A percentile compares a stretch with the other conserved stretches of the same genome.
Conservation (phyloP, 306 rosid genomes). For the Aeschynomene evenia region DNA sequence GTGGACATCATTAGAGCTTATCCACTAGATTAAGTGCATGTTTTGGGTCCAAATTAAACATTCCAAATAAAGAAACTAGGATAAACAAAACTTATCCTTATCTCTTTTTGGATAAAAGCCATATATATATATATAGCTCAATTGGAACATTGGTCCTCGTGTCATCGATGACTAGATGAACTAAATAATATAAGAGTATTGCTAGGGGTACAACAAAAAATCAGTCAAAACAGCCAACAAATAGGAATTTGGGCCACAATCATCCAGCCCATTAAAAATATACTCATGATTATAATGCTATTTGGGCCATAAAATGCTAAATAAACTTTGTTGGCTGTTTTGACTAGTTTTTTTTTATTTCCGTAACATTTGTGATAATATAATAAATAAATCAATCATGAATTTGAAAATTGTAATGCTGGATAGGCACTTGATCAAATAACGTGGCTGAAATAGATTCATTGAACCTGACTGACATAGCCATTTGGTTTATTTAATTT, state of each 20-base stretch:
- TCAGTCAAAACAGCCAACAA: too few species aligned
- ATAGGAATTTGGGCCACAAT: too few species aligned
- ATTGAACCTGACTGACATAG: constrained; percentile 16
- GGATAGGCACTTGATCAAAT: not conserved
- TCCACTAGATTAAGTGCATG: constrained; percentile 15
- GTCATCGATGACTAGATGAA: not conserved
- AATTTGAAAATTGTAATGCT: not conserved
- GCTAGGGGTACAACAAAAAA: too few species aligned
- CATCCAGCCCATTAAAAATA: too few species aligned
- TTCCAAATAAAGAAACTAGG: constrained; percentile 27
- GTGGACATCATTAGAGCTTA: constrained; percentile 20
- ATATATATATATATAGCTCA: too few species aligned
- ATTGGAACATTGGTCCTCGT: not conserved
- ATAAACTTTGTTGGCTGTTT: too few species aligned
- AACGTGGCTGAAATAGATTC: not conserved
- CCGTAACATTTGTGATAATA: too few species aligned
- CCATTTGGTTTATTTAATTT: not conserved
- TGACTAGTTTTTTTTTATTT: too few species aligned
- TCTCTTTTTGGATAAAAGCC: constrained; percentile 5
- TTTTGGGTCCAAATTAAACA: constrained; percentile 5
- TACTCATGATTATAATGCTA: too few species aligned
- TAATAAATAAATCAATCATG: not conserved
- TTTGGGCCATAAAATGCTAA: too few species aligned
- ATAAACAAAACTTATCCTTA: not conserved
- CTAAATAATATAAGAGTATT: too few species aligned